Percentiles rank a stretch among this genome's conserved stretches.
Conservation (phyloP, 495 filamentous ascomycete genomes). For the Penicillium arizonense region DNA sequence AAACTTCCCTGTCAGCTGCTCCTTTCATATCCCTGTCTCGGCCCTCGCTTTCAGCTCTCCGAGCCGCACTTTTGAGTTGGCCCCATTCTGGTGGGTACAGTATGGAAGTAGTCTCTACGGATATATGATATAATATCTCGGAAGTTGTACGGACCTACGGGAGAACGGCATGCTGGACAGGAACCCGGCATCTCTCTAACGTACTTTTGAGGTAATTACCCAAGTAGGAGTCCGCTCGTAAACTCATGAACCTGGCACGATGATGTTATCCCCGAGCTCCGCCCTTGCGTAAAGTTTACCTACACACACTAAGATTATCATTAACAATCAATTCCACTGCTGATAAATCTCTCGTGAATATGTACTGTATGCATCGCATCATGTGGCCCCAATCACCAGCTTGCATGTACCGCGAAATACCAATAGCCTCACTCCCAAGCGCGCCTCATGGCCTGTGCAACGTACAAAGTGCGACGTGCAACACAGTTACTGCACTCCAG, state of each 20-base stretch:
- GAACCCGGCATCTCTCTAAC: neutral
- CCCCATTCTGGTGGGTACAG: neutral
- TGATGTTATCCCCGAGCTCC: too few species aligned
- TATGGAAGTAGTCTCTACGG: neutral
- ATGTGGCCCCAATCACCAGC: neutral
- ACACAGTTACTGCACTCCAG: neutral
- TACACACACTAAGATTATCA: too few species aligned
- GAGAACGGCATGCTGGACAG: neutral
- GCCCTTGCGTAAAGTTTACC: too few species aligned
- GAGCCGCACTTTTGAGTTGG: slow-evolving; percentile 23
- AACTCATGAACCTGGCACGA: too few species aligned
- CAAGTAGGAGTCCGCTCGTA: too few species aligned
- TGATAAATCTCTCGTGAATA: neutral
- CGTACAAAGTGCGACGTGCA: neutral
- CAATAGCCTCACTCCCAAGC: neutral
- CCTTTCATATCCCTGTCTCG: slow-evolving; percentile 20
- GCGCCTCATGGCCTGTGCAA: neutral
- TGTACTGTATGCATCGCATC: neutral
- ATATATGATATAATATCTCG: neutral
- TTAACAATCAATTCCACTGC: too few species aligned
- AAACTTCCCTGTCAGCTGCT: neutral
- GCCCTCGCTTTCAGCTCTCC: slow-evolving; percentile 12
- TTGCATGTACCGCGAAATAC: neutral
- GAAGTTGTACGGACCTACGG: too few species aligned
- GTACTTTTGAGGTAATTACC: neutral